Evolutionary conservation across 2,329 filamentous ascomycete species (phyloP).

Genomic region (Erysiphe pulchra): DNA sequence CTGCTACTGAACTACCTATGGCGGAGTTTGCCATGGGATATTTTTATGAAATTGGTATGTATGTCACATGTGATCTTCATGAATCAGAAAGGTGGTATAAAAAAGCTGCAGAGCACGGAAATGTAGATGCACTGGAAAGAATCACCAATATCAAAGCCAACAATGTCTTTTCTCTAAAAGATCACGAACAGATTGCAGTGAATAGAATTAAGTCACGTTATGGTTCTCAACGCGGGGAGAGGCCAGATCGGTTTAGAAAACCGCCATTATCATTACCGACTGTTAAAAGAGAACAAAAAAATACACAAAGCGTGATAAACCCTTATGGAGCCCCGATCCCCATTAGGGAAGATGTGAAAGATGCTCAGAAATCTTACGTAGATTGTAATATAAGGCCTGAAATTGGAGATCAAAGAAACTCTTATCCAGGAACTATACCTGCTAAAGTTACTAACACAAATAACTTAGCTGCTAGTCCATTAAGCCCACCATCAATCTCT

Average conservation of each 20-base stretch:
- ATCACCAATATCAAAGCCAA: constrained; percentile 66
- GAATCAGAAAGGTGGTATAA: constrained; percentile 79
- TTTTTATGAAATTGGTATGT: constrained; percentile 90
- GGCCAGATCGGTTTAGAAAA: constrained; percentile 32
- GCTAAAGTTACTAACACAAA: too few species aligned
- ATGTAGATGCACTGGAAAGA: constrained; percentile 61
- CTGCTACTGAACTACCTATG: constrained; percentile 54
- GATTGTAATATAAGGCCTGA: not conserved
- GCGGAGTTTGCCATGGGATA: constrained; percentile 95
- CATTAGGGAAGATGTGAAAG: not conserved
- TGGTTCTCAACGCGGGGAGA: constrained; percentile 37
- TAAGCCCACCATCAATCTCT: not conserved
- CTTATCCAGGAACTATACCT: constrained; percentile 1
- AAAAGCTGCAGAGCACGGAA: constrained; percentile 69
- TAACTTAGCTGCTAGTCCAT: too few species aligned
- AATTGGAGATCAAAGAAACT: constrained; percentile 5
- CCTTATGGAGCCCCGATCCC: constrained; percentile 7
- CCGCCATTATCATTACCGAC: constrained; percentile 11
- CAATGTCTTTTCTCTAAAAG: constrained; percentile 63
- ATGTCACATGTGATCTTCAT: constrained; percentile 56
- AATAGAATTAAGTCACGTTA: constrained; percentile 64
- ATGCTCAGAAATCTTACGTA: constrained; percentile 7
- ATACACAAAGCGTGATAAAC: constrained; percentile 9
- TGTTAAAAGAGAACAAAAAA: constrained; percentile 6
- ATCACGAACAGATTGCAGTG: constrained; percentile 81